Evolutionary conservation across 208 protist genomes (phyloP), one percentile per base, ranked within the genome.

Genomic region (Polymyxa betae): DNA sequence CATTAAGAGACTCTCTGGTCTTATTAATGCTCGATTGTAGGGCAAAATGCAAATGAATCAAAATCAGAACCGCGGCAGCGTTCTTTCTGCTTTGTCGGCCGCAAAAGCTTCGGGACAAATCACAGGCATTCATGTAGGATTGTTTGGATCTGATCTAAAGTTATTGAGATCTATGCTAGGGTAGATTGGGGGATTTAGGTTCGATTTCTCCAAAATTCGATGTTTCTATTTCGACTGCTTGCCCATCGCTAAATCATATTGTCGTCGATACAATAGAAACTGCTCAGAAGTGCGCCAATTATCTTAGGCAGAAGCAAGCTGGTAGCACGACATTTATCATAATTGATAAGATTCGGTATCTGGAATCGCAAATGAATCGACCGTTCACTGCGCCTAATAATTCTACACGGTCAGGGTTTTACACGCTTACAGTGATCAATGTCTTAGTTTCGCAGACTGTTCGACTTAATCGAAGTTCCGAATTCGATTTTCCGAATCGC

Each of bases 311-410:
- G 92, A 91, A 98, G 88, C 96, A 98, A 89, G 93, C 99, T 20
- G 98, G 98, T 60, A 94, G 96, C 44, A 97, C 97, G 1, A 99
- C 98, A 0, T 99, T 99, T 95, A 97, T 99, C 93, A 97, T 99
- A 32, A 91, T 99, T 0, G 96, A 98, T 54, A 93, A 94, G 45
- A 66, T 92, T 77, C 10, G 40, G 78, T 49, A 92, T 38, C 44
- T 92, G 24, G 82, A 29, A 5, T 1, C 0, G 10, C 68, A n/a
- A 0, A 96, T 99, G n/a, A n/a, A 92, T 68, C 38, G 64, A 54
- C 35, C 89, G 1, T 89, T 95, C 12, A 40, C 54, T 32, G 40
- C 91, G n/a, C 93, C 95, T 24, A 77, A 92, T 20, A 91, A 92
- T 60, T 38, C 90, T n/a, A 46, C 32, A 0, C 92, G 92, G 46